Evolutionary conservation across 2,329 filamentous ascomycete species (phyloP).

Genomic region (Hysterium pulicare): DNA sequence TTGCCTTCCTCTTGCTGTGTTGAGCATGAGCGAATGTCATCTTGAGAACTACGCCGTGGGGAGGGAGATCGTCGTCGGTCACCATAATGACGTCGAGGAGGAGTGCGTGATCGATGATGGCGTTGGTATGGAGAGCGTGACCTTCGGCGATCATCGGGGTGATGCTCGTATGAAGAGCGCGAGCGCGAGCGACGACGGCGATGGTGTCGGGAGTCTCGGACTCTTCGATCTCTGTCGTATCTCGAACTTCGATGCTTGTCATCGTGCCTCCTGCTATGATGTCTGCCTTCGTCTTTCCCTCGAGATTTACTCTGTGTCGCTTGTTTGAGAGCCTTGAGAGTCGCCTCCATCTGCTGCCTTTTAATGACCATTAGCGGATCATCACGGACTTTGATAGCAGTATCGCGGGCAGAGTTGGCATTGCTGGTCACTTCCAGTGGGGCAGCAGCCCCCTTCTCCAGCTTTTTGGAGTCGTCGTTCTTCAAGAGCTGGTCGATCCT

Average conservation of each 20-base stretch:
- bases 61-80: conserved; percentile 13
- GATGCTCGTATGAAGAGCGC: conserved; percentile 13
- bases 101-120: not conserved
- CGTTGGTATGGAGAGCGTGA: conserved; percentile 27
- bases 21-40: conserved; percentile 1
- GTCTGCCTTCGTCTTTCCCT: conserved; percentile 35
- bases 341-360: conserved; percentile 64
- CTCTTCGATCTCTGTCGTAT: too few relatives aligned
- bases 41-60: conserved; percentile 11
- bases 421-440: conserved; percentile 50
- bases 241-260: too few relatives aligned
- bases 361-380: conserved; percentile 93
- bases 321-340: conserved; percentile 62
- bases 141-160: conserved; percentile 30
- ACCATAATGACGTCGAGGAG: conserved; percentile 8
- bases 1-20: conserved; percentile 6
- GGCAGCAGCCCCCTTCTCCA: conserved; percentile 62
- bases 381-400: conserved; percentile 78
- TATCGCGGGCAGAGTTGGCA: conserved; percentile 74
- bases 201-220: conserved; percentile 27
- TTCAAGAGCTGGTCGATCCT: conserved; percentile 85
- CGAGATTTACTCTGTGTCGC: conserved; percentile 37
- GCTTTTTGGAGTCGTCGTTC: conserved; percentile 73
- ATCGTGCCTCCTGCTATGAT: conserved; percentile 16
- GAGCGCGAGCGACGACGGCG: conserved; percentile 7